Evolutionary conservation across 2,329 filamentous ascomycete genomes (phyloP).

Genomic region (Lasiodiplodia sp.): DNA sequence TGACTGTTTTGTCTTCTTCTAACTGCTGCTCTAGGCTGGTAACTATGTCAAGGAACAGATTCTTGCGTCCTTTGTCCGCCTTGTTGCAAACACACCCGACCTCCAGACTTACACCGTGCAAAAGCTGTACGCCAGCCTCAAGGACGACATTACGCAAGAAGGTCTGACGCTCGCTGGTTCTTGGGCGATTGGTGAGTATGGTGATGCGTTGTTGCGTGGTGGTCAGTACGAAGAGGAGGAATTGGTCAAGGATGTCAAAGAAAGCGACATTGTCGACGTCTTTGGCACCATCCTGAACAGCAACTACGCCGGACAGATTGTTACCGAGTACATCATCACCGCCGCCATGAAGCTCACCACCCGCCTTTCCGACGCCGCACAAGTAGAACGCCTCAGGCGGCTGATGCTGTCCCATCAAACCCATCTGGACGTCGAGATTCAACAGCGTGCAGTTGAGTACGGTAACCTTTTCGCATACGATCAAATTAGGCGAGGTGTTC

Average conservation of each 20-base stretch:
- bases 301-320: conserved; percentile 88
- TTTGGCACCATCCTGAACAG: conserved; percentile 92
- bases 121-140: conserved; percentile 88
- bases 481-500: conserved; percentile 82
- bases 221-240: conserved; percentile 96
- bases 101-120: conserved; percentile 96
- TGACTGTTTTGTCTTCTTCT: conserved; percentile 28
- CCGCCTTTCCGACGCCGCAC: conserved; percentile 80
- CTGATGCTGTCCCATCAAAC: conserved; percentile 80
- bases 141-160: conserved; percentile 97
- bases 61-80: conserved; percentile 91
- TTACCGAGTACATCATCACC: conserved; percentile 95
- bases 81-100: conserved; percentile 93
- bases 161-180: conserved; percentile 90
- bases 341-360: conserved; percentile 95
- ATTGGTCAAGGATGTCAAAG: conserved; percentile 79
- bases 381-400: conserved; percentile 83
- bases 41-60: conserved; percentile 99
- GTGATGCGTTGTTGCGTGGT: conserved; percentile 85
- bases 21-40: conserved; percentile 64
- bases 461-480: conserved; percentile 93
- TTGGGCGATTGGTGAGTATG: conserved; percentile 98
- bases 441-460: conserved; percentile 95
- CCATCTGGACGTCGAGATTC: conserved; percentile 92
- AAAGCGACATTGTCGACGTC: conserved; percentile 91